Conservation (phyloP, 2,329 filamentous ascomycete species). For the Bipolaris oryzae region DNA sequence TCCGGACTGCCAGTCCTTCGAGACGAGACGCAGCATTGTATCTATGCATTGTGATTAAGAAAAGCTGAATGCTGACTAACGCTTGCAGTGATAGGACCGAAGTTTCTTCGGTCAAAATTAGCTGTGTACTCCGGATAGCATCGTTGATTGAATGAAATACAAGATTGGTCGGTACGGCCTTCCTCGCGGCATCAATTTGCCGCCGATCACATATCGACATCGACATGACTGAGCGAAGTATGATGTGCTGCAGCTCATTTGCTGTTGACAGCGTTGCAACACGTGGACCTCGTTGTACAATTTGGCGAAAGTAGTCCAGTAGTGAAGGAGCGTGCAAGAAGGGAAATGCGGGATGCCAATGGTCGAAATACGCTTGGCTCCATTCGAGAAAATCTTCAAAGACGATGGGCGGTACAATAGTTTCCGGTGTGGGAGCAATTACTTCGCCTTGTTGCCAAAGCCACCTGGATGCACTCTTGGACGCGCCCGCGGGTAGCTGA, state of each 20-base stretch:
- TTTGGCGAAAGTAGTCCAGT: slow-evolving; percentile 24
- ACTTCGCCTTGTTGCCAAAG: slow-evolving; percentile 27
- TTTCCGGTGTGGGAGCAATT: slow-evolving; percentile 1
- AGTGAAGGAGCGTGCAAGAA: slow-evolving; percentile 32
- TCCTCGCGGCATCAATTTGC: slow-evolving; percentile 16
- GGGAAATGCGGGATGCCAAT: slow-evolving; percentile 36
- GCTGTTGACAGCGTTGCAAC: slow-evolving; percentile 3
- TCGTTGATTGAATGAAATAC: slow-evolving; percentile 31
- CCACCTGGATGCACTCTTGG: slow-evolving; percentile 31
- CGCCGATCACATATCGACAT: slow-evolving; percentile 31
- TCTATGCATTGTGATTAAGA: slow-evolving; percentile 31
- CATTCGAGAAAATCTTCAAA: slow-evolving; percentile 34
- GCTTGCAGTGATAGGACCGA: slow-evolving; percentile 33
- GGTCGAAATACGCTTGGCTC: slow-evolving; percentile 38
- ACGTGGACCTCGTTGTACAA: slow-evolving; percentile 6
- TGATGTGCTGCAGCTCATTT: slow-evolving; percentile 23
- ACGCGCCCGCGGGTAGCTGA: slow-evolving; percentile 24
- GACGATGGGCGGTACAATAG: slow-evolving; percentile 3
- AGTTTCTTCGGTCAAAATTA: slow-evolving; percentile 28
- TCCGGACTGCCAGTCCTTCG: slow-evolving; percentile 28
- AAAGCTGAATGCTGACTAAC: slow-evolving; percentile 31
- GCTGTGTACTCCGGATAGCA: slow-evolving; percentile 24
- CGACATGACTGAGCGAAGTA: slow-evolving; percentile 32
- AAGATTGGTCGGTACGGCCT: slow-evolving; percentile 18
- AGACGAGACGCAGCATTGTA: slow-evolving; percentile 35